These are phyloP conservation scores for Paraconiothyrium brasiliense DNA, from an alignment of 2,329 filamentous ascomycete species.

Conservation along the genomic window DNA sequence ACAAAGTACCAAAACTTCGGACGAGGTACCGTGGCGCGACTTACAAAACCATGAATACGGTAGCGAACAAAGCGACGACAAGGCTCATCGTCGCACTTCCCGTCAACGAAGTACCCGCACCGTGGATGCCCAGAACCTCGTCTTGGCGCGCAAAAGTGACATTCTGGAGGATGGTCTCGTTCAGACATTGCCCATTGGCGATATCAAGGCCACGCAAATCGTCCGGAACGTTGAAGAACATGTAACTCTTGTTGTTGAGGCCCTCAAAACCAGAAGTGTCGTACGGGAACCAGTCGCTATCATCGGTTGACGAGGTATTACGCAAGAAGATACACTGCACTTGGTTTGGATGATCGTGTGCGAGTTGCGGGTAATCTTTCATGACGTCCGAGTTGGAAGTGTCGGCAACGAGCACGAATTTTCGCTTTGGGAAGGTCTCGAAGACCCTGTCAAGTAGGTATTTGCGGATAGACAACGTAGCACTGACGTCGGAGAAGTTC, in stretches of 20 bases:
- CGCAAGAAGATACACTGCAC: slow-evolving; percentile 81
- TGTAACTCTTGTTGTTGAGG: slow-evolving; percentile 73
- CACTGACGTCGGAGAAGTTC: slow-evolving; percentile 80
- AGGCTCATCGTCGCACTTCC: slow-evolving; percentile 45
- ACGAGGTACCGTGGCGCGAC: not conserved
- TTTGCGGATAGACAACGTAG: slow-evolving; percentile 75
- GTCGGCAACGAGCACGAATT: slow-evolving; percentile 79
- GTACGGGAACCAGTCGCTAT: slow-evolving; percentile 75
- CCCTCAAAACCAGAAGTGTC: slow-evolving; percentile 76
- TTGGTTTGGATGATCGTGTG: slow-evolving; percentile 72
- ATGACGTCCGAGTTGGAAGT: slow-evolving; percentile 82
- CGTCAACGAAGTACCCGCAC: slow-evolving; percentile 34
- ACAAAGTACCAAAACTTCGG: not conserved
- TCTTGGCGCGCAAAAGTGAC: slow-evolving; percentile 68
- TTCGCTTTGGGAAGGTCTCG: slow-evolving; percentile 76
- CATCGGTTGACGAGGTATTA: slow-evolving; percentile 76
- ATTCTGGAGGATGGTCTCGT: slow-evolving; percentile 71
- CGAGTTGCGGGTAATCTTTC: slow-evolving; percentile 69
- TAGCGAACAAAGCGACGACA: slow-evolving; percentile 44
- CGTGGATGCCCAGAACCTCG: slow-evolving; percentile 49
- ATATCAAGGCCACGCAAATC: slow-evolving; percentile 74
- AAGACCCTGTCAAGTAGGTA: slow-evolving; percentile 77
- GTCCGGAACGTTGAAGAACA: slow-evolving; percentile 80
- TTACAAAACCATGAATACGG: slow-evolving; percentile 38
- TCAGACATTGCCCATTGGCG: slow-evolving; percentile 72